Evolutionary conservation across 352 stramenopile genomes (phyloP), one percentile per base, ranked within the genome.

Genomic region (Thalassiosira pacifica): DNA sequence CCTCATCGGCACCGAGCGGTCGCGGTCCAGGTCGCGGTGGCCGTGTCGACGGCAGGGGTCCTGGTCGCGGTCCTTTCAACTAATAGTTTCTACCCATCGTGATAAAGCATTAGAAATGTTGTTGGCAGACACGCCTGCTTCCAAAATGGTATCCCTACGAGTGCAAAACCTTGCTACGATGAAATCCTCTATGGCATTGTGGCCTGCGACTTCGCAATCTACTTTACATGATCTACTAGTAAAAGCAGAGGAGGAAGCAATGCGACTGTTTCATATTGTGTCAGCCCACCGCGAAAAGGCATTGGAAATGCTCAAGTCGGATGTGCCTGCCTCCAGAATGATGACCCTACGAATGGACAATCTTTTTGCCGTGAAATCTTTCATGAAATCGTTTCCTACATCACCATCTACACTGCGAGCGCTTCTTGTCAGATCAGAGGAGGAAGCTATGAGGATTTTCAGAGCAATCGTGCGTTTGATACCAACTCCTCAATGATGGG

Each of bases 1-100:
- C 24, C 79, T 97, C 18, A 93, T 96, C 22, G 94, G 94, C 10
- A 91, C 93, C 10, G 74, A 88, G 57, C 67, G 93, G n/a, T n/a
- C n/a, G n/a, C n/a, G n/a, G n/a, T n/a, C n/a, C n/a, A n/a, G n/a
- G n/a, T n/a, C n/a, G n/a, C n/a, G n/a, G n/a, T n/a, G n/a, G n/a
- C n/a, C n/a, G n/a, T n/a, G n/a, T n/a, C n/a, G n/a, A n/a, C n/a
- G n/a, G n/a, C n/a, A n/a, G n/a, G n/a, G n/a, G n/a, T n/a, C n/a
- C n/a, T n/a, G n/a, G n/a, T n/a, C n/a, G n/a, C n/a, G n/a, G n/a
- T n/a, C n/a, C n/a, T n/a, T n/a, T n/a, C n/a, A n/a, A n/a, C n/a
- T n/a, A n/a, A n/a, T n/a, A n/a, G n/a, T n/a, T n/a, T n/a, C n/a
- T n/a, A n/a, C 37, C 37, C 37, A 48, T 13, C 37, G 37, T 48